A percentile compares a stretch with the other conserved stretches of the same genome.
These are phyloP conservation scores for Termitomyces sp. DNA, from an alignment of 768 basidiomycete species.

Conservation along the genomic window DNA sequence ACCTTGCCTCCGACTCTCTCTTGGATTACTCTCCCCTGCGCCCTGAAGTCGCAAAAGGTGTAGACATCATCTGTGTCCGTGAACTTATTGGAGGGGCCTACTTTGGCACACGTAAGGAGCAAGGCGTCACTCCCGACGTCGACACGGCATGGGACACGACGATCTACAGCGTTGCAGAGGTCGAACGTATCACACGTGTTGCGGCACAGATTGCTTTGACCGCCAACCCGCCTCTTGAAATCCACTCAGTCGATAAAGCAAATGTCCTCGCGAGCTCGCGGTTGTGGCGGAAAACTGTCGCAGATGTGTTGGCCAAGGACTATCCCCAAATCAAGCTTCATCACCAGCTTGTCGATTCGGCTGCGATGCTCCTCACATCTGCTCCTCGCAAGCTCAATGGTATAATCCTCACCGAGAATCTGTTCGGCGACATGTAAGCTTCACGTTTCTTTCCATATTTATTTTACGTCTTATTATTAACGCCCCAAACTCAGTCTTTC, in stretches of 20 bases:
- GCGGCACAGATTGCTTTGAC: slow-evolving; percentile 89
- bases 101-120: slow-evolving; percentile 92
- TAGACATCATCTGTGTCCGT: slow-evolving; percentile 90
- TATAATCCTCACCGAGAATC: slow-evolving; percentile 89
- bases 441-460: neutral
- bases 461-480: neutral
- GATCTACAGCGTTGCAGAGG: slow-evolving; percentile 87
- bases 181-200: slow-evolving; percentile 92
- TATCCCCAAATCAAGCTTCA: slow-evolving; percentile 85
- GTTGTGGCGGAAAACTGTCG: slow-evolving; percentile 91
- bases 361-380: slow-evolving; percentile 91
- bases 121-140: slow-evolving; percentile 55
- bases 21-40: slow-evolving; percentile 86
- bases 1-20: slow-evolving; percentile 89
- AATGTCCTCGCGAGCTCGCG: slow-evolving; percentile 95
- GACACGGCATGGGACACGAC: slow-evolving; percentile 88
- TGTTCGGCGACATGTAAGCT: slow-evolving; percentile 94
- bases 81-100: slow-evolving; percentile 97
- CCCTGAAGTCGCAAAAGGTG: slow-evolving; percentile 73
- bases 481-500: slow-evolving; percentile 60
- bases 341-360: slow-evolving; percentile 93
- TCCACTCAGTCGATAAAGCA: slow-evolving; percentile 97
- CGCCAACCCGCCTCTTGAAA: slow-evolving; percentile 75
- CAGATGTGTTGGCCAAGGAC: slow-evolving; percentile 75
- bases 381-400: slow-evolving; percentile 93